phyloP scores from a whole-genome alignment of 495 filamentous ascomycete genomes.

The Pyronema domesticum region DNA sequence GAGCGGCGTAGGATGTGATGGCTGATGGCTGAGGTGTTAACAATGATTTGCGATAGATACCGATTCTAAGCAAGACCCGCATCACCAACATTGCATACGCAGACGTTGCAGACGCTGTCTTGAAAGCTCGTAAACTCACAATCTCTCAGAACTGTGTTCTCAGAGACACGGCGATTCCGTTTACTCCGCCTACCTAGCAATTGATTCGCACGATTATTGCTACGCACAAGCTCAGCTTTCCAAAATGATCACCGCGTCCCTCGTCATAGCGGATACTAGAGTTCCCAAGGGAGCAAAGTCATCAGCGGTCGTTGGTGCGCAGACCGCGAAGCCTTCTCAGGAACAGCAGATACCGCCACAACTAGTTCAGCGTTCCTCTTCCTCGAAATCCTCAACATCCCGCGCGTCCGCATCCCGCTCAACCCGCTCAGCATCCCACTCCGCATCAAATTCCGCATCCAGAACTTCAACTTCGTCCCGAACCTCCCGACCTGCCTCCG shows the following conservation, averaged over 20 bases:
- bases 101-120: neutral
- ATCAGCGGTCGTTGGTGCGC: too few relatives aligned
- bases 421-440: neutral
- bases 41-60: neutral
- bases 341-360: neutral
- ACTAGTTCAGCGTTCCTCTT: neutral
- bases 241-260: conserved; percentile 1
- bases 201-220: neutral
- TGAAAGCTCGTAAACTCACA: neutral
- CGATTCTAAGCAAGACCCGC: neutral
- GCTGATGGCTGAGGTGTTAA: neutral
- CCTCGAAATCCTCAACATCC: neutral
- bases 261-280: conserved; percentile 4
- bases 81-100: neutral
- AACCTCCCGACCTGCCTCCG: too few relatives aligned
- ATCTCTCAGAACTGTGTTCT: too few relatives aligned
- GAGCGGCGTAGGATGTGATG: too few relatives aligned
- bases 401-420: too few relatives aligned
- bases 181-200: neutral
- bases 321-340: conserved; percentile 19
- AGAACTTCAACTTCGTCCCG: neutral
- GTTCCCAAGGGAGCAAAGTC: too few relatives aligned
- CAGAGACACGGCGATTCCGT: neutral
- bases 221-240: neutral
- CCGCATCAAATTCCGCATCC: neutral